phyloP scores from a whole-genome alignment of 2,329 filamentous ascomycete species.

The Aspergillus fumigatus region DNA sequence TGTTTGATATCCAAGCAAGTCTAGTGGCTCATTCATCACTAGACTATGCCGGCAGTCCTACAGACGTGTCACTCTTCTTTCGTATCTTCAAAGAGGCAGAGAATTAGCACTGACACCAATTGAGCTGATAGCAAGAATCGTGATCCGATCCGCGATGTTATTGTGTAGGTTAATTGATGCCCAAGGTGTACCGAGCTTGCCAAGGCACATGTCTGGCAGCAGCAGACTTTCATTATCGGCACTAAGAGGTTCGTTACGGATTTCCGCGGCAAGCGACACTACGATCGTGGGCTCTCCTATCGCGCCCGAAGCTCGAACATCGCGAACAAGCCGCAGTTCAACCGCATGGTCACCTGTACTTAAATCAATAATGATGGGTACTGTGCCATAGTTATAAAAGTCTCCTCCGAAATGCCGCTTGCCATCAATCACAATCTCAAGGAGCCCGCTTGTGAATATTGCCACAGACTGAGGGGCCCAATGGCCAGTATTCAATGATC shows the following conservation, averaged over 20 bases:
- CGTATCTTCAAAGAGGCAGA: background rate
- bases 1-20: constrained; percentile 30
- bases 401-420: constrained; percentile 54
- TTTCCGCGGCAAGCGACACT: constrained; percentile 34
- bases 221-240: constrained; percentile 36
- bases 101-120: constrained; percentile 9
- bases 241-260: constrained; percentile 23
- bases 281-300: constrained; percentile 44
- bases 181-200: constrained; percentile 43
- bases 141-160: constrained; percentile 21
- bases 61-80: background rate
- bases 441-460: constrained; percentile 45
- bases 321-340: constrained; percentile 51
- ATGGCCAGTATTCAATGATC: constrained; percentile 40
- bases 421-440: constrained; percentile 53
- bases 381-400: constrained; percentile 49
- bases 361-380: constrained; percentile 48
- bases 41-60: constrained; percentile 1
- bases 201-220: constrained; percentile 49
- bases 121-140: constrained; percentile 17
- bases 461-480: constrained; percentile 30
- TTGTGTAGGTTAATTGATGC: constrained; percentile 51
- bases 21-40: constrained; percentile 13
- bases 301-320: constrained; percentile 55
- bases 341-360: constrained; percentile 48